Conservation (phyloP, 768 basidiomycete genomes). For the Boletus rubescentipes region DNA sequence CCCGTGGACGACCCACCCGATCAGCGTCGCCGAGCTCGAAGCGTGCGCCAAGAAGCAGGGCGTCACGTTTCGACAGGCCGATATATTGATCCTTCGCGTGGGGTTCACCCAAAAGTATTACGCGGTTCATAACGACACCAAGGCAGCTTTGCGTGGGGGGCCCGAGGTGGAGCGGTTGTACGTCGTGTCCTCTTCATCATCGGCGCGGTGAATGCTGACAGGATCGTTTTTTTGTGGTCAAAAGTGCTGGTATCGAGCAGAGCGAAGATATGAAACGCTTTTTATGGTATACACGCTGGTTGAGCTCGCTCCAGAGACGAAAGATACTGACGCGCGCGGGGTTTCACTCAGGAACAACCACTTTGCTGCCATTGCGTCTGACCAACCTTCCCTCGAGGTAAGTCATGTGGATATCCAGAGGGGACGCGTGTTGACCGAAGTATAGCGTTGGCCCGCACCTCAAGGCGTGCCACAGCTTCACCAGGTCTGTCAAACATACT, state of each 20-base stretch:
- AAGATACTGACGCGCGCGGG: background rate
- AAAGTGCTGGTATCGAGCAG: constrained; percentile 66
- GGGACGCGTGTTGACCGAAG: background rate
- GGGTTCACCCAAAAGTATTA: constrained; percentile 64
- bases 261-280: constrained; percentile 70
- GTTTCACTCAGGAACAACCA: constrained; percentile 59
- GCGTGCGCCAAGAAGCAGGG: constrained; percentile 59
- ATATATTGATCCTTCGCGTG: constrained; percentile 58
- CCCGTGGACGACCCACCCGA: constrained; percentile 56
- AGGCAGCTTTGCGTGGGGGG: constrained; percentile 41
- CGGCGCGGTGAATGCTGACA: background rate
- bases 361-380: constrained; percentile 67
- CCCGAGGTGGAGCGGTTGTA: constrained; percentile 49
- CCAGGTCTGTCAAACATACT: constrained; percentile 40
- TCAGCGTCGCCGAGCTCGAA: constrained; percentile 55
- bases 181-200: constrained; percentile 21
- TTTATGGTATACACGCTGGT: constrained; percentile 51
- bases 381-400: constrained; percentile 67
- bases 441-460: constrained; percentile 54
- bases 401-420: constrained; percentile 1
- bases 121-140: constrained; percentile 40
- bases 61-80: constrained; percentile 55
- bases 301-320: background rate
- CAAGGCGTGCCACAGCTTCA: constrained; percentile 48
- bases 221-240: background rate